phyloP scores from a whole-genome alignment of 176 grass and related monocot genomes.

The Oryza nivara region DNA sequence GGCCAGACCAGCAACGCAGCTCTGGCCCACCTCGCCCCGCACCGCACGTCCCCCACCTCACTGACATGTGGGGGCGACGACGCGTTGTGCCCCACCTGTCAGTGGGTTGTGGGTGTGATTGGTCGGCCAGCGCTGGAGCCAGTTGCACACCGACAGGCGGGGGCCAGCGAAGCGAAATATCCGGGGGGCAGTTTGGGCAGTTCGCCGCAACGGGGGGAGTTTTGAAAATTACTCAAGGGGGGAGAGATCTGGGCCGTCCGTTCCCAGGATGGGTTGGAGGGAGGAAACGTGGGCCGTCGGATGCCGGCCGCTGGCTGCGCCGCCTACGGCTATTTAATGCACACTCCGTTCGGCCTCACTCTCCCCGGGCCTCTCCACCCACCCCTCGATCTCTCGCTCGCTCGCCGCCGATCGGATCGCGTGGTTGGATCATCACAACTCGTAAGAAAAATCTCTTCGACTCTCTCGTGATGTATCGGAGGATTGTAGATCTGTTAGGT shows the following conservation, averaged over 20 bases:
- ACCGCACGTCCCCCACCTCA: fast-evolving
- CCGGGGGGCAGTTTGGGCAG: constrained; percentile 9
- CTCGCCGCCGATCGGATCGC: constrained; percentile 19
- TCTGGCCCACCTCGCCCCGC: neutral
- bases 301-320: neutral
- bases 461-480: neutral
- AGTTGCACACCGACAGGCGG: constrained; percentile 18
- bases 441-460: constrained; percentile 38
- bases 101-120: neutral
- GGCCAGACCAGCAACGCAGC: constrained; percentile 5
- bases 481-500: neutral
- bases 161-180: constrained; percentile 28
- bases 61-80: neutral
- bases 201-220: neutral
- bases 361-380: neutral
- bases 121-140: neutral
- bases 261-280: neutral
- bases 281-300: constrained; percentile 7
- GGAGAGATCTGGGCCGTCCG: constrained; percentile 38
- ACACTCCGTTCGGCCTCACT: constrained; percentile 8
- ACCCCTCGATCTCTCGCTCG: neutral
- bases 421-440: constrained; percentile 6
- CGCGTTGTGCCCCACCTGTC: fast-evolving
- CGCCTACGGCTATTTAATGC: constrained; percentile 54
- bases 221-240: constrained; percentile 41